Base-by-base conservation (phyloP, 108 stramenopile species). In the Cyclostephanos tholiformis region DNA sequence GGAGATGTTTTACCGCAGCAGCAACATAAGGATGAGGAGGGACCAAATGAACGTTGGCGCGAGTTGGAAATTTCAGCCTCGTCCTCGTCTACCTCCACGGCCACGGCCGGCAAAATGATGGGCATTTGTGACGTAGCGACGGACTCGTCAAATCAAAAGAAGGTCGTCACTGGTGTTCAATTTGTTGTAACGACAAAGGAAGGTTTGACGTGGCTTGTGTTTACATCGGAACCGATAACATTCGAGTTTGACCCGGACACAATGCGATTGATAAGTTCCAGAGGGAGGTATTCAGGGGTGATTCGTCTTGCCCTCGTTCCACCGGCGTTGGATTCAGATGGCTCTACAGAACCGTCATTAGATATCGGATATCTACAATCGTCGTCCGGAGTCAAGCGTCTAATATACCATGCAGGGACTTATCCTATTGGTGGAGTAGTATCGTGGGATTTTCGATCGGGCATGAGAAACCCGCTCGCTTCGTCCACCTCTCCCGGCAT, bases 261-360 rank as follows among this genome's bases (percentile, higher is more conserved):
- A 13, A 80, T 65, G 65, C 82, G 80, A 5, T 80, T 67, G 2
- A 81, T 95, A 20, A 26, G 39, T 25, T 63, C 91, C 16, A 66
- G 77, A 27, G 63, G 68, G 14, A 55, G 56, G 8, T 91, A 86
- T 58, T 81, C 71, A 0, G 94, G 94, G 19, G 76, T 88, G 11
- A 69, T 95, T n/a, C 75, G 94, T 23, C 57, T 92, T 29, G 91
- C 94, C 4, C 74, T 88, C n/a, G 82, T 92, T 59, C 91, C 94
- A 22, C 68, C 81, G 44, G 48, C 36, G 13, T 61, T 39, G 56
- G 38, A 26, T 6, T 56, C 58, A 35, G 51, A 49, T 50, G 79
- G 41, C 4, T 20, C 49, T 27, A 7, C n/a, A 14, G 50, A 30
- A 26, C 2, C 49, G 52, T 20, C 67, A 57, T 41, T 66, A 39